These are phyloP conservation scores for Carallia brachiata DNA, from an alignment of 345 rosid genomes.

Conservation along the genomic window DNA sequence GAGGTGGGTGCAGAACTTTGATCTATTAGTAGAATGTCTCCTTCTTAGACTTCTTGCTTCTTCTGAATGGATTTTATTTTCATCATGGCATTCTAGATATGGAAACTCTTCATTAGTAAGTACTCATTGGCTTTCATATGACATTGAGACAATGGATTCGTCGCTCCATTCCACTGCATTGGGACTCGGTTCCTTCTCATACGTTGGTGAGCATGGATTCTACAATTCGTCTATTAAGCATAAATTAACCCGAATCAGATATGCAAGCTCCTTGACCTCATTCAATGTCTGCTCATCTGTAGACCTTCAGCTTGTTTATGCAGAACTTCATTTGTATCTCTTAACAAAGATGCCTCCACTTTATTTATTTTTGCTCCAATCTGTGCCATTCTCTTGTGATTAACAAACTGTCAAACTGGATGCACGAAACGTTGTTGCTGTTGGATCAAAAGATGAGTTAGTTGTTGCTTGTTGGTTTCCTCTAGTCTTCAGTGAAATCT, in stretches of 20 bases:
- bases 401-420: no score
- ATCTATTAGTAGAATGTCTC: no score
- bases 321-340: conserved; percentile 50
- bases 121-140: conserved; percentile 2
- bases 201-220: conserved; percentile 35
- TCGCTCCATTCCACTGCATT: conserved; percentile 27
- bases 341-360: conserved; percentile 57
- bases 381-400: no score
- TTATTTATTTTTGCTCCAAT: conserved; percentile 40
- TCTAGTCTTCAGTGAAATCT: no score
- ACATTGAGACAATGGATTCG: conserved; percentile 25
- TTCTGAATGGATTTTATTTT: conserved; percentile 19
- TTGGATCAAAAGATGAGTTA: no score
- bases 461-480: no score
- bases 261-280: conserved; percentile 78
- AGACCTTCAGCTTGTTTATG: conserved; percentile 3
- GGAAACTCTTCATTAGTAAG: conserved; percentile 37
- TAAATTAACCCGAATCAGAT: conserved; percentile 68
- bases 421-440: no score
- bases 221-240: conserved; percentile 43
- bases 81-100: conserved; percentile 22
- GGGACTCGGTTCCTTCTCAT: conserved; percentile 44
- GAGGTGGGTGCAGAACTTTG: no score
- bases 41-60: conserved; percentile 27
- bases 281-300: conserved; percentile 12